Conservation (phyloP, 2,329 filamentous ascomycete genomes). For the Neofusicoccum sp. region DNA sequence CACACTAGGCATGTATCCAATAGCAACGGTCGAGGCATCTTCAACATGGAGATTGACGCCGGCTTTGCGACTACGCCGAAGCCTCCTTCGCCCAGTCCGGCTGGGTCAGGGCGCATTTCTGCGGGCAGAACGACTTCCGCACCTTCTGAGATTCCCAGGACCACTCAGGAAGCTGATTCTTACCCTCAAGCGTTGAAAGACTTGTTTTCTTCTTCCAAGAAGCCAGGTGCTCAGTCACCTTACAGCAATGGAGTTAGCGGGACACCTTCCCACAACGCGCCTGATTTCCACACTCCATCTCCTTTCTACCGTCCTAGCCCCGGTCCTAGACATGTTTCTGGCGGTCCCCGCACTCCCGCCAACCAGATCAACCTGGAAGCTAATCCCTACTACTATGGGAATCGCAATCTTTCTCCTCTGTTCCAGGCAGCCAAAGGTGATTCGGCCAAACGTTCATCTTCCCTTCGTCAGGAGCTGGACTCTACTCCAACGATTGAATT, state of each 20-base stretch:
- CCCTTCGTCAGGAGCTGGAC: conserved; percentile 46
- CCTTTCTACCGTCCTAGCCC: conserved; percentile 40
- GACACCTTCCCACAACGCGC: conserved; percentile 3
- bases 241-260: not conserved
- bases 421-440: conserved; percentile 52
- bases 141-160: conserved; percentile 15
- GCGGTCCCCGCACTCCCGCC: conserved; percentile 38
- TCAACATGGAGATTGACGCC: conserved; percentile 68
- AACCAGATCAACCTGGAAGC: conserved; percentile 26
- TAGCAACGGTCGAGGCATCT: conserved; percentile 59
- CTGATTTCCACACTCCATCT: conserved; percentile 39
- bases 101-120: conserved; percentile 34
- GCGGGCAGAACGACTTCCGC: conserved; percentile 48
- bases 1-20: conserved; percentile 46
- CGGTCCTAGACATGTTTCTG: conserved; percentile 25
- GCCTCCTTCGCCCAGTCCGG: conserved; percentile 11
- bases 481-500: conserved; percentile 10
- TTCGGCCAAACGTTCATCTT: conserved; percentile 45
- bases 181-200: conserved; percentile 49
- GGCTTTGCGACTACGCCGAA: conserved; percentile 3
- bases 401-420: conserved; percentile 51
- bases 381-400: conserved; percentile 47
- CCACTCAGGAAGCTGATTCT: conserved; percentile 42
- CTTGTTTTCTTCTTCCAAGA: conserved; percentile 41
- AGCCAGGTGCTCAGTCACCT: conserved; percentile 5